phyloP scores from a whole-genome alignment of 805 yeast species.

The Debaryomyces tyrocola region DNA sequence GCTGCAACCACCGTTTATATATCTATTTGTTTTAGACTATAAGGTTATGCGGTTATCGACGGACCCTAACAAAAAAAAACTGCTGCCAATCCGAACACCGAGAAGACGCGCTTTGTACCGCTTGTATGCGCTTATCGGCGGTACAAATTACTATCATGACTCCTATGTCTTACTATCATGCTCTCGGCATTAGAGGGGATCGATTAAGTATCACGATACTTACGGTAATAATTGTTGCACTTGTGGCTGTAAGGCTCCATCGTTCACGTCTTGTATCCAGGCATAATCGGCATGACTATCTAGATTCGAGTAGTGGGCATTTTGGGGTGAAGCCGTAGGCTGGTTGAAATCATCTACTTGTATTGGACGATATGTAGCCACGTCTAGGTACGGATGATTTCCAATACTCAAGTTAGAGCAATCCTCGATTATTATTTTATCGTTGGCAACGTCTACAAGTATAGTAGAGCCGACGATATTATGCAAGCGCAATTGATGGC shows the following conservation, averaged over 20 bases:
- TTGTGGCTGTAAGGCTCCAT: background rate
- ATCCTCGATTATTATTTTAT: conserved; percentile 30
- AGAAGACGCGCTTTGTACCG: no score
- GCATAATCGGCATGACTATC: background rate
- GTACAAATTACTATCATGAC: no score
- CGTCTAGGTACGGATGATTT: background rate
- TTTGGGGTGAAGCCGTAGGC: conserved; percentile 13
- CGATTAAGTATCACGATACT: no score
- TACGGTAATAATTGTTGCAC: background rate
- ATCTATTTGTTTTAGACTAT: no score
- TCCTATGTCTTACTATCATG: no score
- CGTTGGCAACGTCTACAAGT: conserved; percentile 17
- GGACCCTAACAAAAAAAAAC: no score
- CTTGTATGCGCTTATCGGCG: no score
- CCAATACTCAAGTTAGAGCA: conserved; percentile 20
- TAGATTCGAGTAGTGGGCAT: background rate
- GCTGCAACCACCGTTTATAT: no score
- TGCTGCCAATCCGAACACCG: no score
- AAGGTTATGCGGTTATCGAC: no score
- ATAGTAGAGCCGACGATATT: conserved; percentile 16
- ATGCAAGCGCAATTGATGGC: conserved; percentile 35
- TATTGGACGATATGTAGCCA: conserved; percentile 4
- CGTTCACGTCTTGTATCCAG: background rate
- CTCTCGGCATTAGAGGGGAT: no score
- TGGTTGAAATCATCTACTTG: conserved; percentile 31